Percentiles rank a stretch among this genome's conserved stretches.
Conservation (phyloP, 2,329 filamentous ascomycete genomes). For the Trichophyton equinum region DNA sequence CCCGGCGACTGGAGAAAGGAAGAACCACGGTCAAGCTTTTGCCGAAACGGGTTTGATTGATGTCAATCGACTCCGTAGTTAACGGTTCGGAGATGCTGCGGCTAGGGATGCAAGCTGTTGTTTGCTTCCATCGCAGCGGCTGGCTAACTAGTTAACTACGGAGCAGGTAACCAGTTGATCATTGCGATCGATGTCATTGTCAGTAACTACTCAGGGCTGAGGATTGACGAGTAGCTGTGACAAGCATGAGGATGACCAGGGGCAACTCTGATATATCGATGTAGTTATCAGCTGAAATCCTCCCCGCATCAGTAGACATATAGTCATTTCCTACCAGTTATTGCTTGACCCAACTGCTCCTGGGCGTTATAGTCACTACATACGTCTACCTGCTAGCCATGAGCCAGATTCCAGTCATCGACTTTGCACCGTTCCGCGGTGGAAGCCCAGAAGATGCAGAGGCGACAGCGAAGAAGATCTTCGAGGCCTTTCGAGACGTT, state of each 20-base stretch:
- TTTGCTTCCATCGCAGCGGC: too few species aligned
- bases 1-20: neutral
- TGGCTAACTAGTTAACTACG: too few species aligned
- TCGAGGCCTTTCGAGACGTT: slow-evolving; percentile 32
- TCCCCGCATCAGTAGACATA: neutral
- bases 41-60: neutral
- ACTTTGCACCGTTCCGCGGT: slow-evolving; percentile 28
- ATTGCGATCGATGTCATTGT: too few species aligned
- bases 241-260: neutral
- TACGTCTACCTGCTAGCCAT: neutral
- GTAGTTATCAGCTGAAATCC: neutral
- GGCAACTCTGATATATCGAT: neutral
- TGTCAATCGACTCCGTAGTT: neutral
- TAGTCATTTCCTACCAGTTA: neutral
- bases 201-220: too few species aligned
- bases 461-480: slow-evolving; percentile 28
- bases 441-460: slow-evolving; percentile 19
- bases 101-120: too few species aligned
- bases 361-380: neutral
- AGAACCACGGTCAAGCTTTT: neutral
- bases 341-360: neutral
- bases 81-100: too few species aligned
- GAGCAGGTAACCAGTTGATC: too few species aligned
- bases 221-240: neutral
- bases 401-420: slow-evolving; percentile 27